phyloP scores from a whole-genome alignment of 2,329 filamentous ascomycete genomes.

The Colletotrichum euphorbiae region DNA sequence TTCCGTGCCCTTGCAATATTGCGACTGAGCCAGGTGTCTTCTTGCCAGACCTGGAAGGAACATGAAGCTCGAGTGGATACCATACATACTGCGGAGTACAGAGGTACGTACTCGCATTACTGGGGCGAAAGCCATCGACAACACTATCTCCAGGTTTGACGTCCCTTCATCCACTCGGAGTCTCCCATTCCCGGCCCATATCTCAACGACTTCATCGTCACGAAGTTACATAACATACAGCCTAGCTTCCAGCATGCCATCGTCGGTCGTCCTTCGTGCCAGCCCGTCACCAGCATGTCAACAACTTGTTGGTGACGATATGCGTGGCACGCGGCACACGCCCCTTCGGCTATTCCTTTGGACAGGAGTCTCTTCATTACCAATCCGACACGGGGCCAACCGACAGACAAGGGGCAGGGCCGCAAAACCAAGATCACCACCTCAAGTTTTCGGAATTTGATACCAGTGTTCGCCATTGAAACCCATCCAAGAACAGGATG shows the following conservation, averaged over 20 bases:
- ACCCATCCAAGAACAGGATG: background rate
- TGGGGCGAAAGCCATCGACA: conserved; percentile 11
- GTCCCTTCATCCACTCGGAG: conserved; percentile 16
- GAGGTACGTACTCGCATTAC: conserved; percentile 6
- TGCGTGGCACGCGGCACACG: conserved; percentile 5
- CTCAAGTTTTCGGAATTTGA: conserved; percentile 1
- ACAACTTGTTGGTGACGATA: conserved; percentile 5
- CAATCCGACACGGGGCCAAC: background rate
- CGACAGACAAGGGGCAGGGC: conserved; percentile 10
- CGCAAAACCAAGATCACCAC: conserved; percentile 7
- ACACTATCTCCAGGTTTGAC: conserved; percentile 17
- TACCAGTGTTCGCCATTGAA: background rate
- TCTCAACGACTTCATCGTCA: conserved; percentile 23
- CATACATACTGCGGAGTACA: background rate
- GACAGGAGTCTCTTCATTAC: conserved; percentile 29
- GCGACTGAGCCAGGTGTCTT: background rate
- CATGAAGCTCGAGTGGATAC: conserved; percentile 13
- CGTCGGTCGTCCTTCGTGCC: background rate
- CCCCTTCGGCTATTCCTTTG: conserved; percentile 8
- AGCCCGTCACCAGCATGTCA: conserved; percentile 22
- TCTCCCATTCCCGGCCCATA: conserved; percentile 9
- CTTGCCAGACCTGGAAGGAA: conserved; percentile 16
- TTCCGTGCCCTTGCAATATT: background rate
- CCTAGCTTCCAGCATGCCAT: conserved; percentile 6
- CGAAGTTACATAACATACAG: conserved; percentile 27